A percentile compares a stretch with the other conserved stretches of the same genome.
Evolutionary conservation across 768 basidiomycete species (phyloP).

Genomic region (Pleurotus eryngii): DNA sequence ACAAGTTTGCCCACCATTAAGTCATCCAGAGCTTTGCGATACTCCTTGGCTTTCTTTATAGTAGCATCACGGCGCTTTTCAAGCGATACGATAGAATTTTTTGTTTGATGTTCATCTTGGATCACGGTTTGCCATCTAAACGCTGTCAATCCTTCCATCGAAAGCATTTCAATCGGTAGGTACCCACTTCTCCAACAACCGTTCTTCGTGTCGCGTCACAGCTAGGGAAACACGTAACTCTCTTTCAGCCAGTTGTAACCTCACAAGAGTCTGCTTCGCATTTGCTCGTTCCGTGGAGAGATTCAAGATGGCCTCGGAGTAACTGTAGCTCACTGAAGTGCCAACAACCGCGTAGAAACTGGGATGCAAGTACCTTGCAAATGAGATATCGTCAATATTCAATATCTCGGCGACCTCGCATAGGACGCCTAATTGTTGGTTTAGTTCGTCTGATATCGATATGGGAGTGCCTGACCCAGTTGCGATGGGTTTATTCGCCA

Average conservation of each 20-base stretch:
- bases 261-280: constrained; percentile 28
- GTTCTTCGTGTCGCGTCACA: constrained; percentile 30
- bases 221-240: constrained; percentile 34
- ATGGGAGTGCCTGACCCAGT: too few species aligned
- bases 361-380: constrained; percentile 22
- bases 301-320: constrained; percentile 30
- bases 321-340: constrained; percentile 22
- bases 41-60: constrained; percentile 45
- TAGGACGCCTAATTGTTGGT: constrained; percentile 20
- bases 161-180: neutral
- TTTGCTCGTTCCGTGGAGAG: constrained; percentile 29
- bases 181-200: constrained; percentile 35
- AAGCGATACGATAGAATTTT: constrained; percentile 26
- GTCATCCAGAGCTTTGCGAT: constrained; percentile 36
- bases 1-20: constrained; percentile 23
- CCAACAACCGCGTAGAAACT: too few species aligned
- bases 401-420: constrained; percentile 24
- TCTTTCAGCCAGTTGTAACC: constrained; percentile 30
- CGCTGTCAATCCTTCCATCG: neutral
- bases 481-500: too few species aligned
- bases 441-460: neutral
- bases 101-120: constrained; percentile 17
- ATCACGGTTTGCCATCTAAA: constrained; percentile 34
- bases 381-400: constrained; percentile 32
- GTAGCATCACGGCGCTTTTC: constrained; percentile 39